Conservation (phyloP, 257 asterid genomes). For the Solanum ossicruentum region DNA sequence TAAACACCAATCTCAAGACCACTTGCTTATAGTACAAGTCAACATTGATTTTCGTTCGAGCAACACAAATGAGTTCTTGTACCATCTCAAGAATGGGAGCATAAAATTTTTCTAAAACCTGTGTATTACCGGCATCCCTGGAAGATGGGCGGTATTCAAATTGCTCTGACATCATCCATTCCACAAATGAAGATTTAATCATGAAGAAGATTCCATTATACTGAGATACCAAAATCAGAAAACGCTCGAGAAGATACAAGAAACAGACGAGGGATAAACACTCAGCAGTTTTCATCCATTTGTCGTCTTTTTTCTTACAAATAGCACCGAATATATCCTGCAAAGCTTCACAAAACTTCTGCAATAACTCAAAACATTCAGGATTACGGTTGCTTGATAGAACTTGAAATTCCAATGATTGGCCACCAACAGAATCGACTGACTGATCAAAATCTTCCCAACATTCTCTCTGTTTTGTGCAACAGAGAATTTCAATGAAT, state of each 20-base stretch:
- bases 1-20: constrained; percentile 28
- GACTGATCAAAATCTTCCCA: background rate
- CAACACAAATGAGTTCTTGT: constrained; percentile 5
- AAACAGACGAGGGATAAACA: constrained; percentile 40
- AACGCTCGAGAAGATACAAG: constrained; percentile 45
- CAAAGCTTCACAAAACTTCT: constrained; percentile 16
- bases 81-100: constrained; percentile 7
- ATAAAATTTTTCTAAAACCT: background rate
- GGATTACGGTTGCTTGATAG: background rate
- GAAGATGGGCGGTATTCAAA: constrained; percentile 2
- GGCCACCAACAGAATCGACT: background rate
- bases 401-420: background rate
- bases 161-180: constrained; percentile 20
- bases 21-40: constrained; percentile 19
- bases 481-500: constrained; percentile 12
- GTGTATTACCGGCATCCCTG: background rate
- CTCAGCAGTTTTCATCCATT: constrained; percentile 13
- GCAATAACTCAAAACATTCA: background rate
- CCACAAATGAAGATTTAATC: constrained; percentile 32
- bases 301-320: constrained; percentile 5
- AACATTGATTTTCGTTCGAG: background rate
- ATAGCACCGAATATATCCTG: constrained; percentile 9
- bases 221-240: constrained; percentile 29
- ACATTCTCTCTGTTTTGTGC: background rate
- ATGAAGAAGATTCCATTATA: constrained; percentile 19